Conservation (phyloP, 2,329 filamentous ascomycete species). For the Colletotrichum incanum region DNA sequence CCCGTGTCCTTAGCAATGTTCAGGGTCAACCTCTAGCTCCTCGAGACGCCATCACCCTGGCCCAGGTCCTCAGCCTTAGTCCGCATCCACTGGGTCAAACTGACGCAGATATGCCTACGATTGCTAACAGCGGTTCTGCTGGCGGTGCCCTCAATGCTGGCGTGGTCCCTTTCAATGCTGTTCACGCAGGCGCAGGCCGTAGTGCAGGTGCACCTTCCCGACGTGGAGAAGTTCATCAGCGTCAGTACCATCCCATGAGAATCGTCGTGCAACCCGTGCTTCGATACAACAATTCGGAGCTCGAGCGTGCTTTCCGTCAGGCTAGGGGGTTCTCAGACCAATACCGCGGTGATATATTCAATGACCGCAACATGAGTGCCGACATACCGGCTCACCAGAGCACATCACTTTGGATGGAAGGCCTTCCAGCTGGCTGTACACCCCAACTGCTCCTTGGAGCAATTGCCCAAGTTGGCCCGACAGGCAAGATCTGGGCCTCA, state of each 20-base stretch:
- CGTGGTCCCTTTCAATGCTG: not conserved
- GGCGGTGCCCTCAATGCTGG: not conserved
- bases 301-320: not conserved
- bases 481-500: slow-evolving; percentile 15
- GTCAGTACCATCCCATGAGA: not conserved
- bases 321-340: not conserved
- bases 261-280: not conserved
- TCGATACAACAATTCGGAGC: not conserved
- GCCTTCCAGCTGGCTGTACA: not conserved
- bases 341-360: slow-evolving; percentile 10
- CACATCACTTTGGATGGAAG: slow-evolving; percentile 14
- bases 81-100: not conserved
- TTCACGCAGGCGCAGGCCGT: not conserved
- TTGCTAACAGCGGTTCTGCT: not conserved
- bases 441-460: not conserved
- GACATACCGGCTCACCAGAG: not conserved
- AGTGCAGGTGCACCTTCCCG: not conserved
- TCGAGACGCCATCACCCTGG: not conserved
- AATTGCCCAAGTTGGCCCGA: not conserved
- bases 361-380: slow-evolving; percentile 5
- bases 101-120: not conserved
- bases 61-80: too few species aligned
- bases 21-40: not conserved
- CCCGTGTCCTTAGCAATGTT: not conserved
- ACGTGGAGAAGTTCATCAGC: not conserved